Percentiles rank a stretch among this genome's conserved stretches.
These are phyloP conservation scores for Pseudozyma pruni DNA, from an alignment of 1,284 basidiomycete genomes.

Conservation along the genomic window DNA sequence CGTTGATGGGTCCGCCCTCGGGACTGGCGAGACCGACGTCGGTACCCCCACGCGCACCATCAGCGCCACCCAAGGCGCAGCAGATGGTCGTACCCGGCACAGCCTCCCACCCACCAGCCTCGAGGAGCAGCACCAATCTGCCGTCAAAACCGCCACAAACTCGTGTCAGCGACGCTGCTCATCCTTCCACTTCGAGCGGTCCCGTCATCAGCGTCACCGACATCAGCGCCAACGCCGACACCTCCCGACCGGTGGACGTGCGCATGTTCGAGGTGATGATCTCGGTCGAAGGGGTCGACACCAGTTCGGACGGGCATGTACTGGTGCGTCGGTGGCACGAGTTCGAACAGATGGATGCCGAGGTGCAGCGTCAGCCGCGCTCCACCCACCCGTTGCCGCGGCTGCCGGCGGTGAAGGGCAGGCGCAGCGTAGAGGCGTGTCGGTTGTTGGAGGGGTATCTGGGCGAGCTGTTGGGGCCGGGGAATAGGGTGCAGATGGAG, in stretches of 20 bases:
- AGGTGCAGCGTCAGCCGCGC: constrained; percentile 50
- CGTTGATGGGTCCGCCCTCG: constrained; percentile 35
- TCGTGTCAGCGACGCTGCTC: constrained; percentile 10
- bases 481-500: constrained; percentile 18
- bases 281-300: constrained; percentile 51
- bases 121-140: constrained; percentile 10
- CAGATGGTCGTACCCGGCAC: constrained; percentile 21
- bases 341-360: constrained; percentile 58
- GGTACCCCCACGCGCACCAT: constrained; percentile 39
- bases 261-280: constrained; percentile 61
- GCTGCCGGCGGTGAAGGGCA: constrained; percentile 46
- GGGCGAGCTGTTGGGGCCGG: constrained; percentile 38
- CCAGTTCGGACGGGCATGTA: constrained; percentile 57
- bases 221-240: constrained; percentile 57
- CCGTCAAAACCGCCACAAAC: constrained; percentile 2
- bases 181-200: background rate
- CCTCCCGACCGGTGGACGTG: constrained; percentile 42
- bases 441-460: constrained; percentile 55
- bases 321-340: constrained; percentile 62
- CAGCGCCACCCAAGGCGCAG: constrained; percentile 29
- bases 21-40: constrained; percentile 43
- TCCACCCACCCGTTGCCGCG: constrained; percentile 40
- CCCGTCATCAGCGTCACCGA: constrained; percentile 51
- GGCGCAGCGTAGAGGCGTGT: constrained; percentile 47
- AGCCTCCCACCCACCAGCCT: background rate